These are phyloP conservation scores for Cryptosporidium bovis DNA, from an alignment of 169 alveolate species.

Conservation along the genomic window DNA sequence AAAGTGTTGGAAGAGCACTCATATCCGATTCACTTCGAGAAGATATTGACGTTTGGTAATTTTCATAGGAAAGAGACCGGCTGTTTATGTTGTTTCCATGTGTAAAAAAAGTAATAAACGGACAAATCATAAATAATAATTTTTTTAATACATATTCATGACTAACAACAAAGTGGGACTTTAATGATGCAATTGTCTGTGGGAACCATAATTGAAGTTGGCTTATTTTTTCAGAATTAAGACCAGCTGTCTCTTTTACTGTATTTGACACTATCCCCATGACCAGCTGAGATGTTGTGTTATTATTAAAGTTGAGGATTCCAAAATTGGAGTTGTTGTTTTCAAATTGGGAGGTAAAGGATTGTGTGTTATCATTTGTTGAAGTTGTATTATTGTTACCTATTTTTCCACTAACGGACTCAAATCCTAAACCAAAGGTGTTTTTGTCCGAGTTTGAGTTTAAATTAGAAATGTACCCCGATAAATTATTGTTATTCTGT, in stretches of 20 bases:
- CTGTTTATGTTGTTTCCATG: slow-evolving; percentile 4
- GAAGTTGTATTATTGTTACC: slow-evolving; percentile 4
- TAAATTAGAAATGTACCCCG: too few species aligned
- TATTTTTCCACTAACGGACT: too few species aligned
- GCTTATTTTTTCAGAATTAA: slow-evolving; percentile 53
- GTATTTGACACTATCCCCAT: slow-evolving; percentile 68
- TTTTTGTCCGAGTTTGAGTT: too few species aligned
- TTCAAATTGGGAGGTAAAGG: not conserved
- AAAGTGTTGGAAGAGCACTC: slow-evolving; percentile 61
- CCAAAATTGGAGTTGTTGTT: not conserved
- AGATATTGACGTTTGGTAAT: slow-evolving; percentile 45
- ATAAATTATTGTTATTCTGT: too few species aligned
- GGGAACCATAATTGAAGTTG: slow-evolving; percentile 74
- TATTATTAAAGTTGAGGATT: not conserved
- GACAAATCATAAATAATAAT: slow-evolving; percentile 30
- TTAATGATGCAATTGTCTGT: slow-evolving; percentile 56
- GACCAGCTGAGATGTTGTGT: slow-evolving; percentile 56
- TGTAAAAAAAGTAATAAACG: slow-evolving; percentile 41
- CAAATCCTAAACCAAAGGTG: too few species aligned
- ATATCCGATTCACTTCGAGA: slow-evolving; percentile 20
- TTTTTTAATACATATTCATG: slow-evolving; percentile 66
- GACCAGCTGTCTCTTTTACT: slow-evolving; percentile 71
- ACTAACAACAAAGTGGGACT: slow-evolving; percentile 69
- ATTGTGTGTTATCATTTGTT: not conserved
- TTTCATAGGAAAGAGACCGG: slow-evolving; percentile 33